Evolutionary conservation across 805 yeast species (phyloP).

Genomic region (Candida germanica): DNA sequence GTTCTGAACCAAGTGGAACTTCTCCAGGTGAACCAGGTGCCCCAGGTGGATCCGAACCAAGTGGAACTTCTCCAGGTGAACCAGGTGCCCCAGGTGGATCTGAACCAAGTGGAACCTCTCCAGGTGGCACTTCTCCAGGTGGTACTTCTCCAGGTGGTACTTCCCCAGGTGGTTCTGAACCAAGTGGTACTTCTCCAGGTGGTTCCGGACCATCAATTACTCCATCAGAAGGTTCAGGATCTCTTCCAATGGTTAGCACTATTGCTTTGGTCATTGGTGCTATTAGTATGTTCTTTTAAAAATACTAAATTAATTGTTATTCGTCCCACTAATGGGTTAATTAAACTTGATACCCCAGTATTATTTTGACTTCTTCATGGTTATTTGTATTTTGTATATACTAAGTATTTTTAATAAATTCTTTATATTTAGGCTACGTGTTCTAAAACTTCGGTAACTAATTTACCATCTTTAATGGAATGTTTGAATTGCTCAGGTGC

Average conservation of each 20-base stretch:
- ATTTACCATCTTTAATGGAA: slow-evolving; percentile 56
- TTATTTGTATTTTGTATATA: too few relatives aligned
- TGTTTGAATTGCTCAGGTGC: slow-evolving; percentile 92
- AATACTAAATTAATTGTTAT: slow-evolving; percentile 59
- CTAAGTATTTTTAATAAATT: too few relatives aligned
- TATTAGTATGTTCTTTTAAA: slow-evolving; percentile 72
- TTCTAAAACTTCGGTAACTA: slow-evolving; percentile 72
- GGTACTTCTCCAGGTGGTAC: not conserved
- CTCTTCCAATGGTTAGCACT: not conserved
- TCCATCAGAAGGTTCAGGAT: slow-evolving; percentile 6
- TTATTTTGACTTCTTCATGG: too few relatives aligned
- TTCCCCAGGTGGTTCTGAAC: not conserved
- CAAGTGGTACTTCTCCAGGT: not conserved
- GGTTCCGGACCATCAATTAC: slow-evolving; percentile 5
- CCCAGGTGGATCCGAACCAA: not conserved
- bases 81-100: slow-evolving; percentile 1
- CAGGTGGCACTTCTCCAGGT: slow-evolving; percentile 1
- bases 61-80: not conserved
- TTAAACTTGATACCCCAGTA: not conserved
- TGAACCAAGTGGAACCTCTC: slow-evolving; percentile 1
- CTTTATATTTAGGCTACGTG: slow-evolving; percentile 67
- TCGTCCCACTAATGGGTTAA: not conserved
- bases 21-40: not conserved
- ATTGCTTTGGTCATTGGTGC: slow-evolving; percentile 1
- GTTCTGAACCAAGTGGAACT: not conserved